These are phyloP conservation scores for Aphanomyces stellatus DNA, from an alignment of 352 stramenopile genomes.

Conservation along the genomic window DNA sequence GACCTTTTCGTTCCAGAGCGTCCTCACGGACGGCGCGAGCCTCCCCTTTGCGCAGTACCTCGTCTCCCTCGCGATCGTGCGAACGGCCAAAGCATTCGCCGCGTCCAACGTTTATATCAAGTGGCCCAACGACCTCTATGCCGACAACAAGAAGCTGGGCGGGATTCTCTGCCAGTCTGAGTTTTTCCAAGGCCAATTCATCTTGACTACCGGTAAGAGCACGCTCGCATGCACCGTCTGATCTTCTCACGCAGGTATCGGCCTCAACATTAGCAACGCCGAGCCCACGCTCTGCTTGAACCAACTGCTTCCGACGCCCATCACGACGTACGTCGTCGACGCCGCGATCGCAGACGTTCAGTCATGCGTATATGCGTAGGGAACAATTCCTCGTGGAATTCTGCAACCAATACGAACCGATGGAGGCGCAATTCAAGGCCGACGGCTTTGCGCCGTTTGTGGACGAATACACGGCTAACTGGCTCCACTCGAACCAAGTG, in stretches of 20 bases:
- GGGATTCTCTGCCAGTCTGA: constrained; percentile 87
- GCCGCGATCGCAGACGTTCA: not conserved
- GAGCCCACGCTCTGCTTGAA: constrained; percentile 81
- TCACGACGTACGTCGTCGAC: constrained; percentile 78
- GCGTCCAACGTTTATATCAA: constrained; percentile 74
- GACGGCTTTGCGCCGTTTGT: constrained; percentile 83
- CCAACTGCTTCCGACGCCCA: constrained; percentile 57
- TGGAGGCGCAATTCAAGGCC: constrained; percentile 70
- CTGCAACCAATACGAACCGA: constrained; percentile 80
- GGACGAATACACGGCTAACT: constrained; percentile 68
- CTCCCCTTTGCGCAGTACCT: constrained; percentile 88
- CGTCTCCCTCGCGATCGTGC: constrained; percentile 77
- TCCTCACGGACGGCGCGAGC: constrained; percentile 63
- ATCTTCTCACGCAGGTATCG: constrained; percentile 39
- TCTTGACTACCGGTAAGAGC: constrained; percentile 62
- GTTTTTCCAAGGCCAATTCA: constrained; percentile 68
- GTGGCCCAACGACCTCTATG: constrained; percentile 91
- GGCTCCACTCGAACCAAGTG: constrained; percentile 78
- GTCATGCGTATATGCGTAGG: constrained; percentile 27
- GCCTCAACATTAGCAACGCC: constrained; percentile 86
- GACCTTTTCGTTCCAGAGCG: constrained; percentile 86
- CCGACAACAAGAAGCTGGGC: constrained; percentile 81
- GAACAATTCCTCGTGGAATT: constrained; percentile 83
- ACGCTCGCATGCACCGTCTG: not conserved
- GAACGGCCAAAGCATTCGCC: constrained; percentile 23